Evolutionary conservation across 202 grass and related monocot species (phyloP).

Genomic region (Setaria italica): DNA sequence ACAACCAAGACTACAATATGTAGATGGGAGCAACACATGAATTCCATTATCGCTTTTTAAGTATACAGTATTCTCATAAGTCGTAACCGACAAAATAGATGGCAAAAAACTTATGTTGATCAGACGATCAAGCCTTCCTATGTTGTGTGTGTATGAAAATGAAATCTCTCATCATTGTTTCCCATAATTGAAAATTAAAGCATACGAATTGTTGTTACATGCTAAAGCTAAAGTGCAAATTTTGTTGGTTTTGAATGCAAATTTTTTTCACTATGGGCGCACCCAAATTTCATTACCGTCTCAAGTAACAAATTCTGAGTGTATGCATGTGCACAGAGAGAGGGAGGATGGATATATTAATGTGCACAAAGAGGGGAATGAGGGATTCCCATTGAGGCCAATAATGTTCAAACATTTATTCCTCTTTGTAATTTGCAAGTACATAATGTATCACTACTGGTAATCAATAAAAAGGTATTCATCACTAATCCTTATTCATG

Average conservation of each 20-base stretch:
- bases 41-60: too few relatives aligned
- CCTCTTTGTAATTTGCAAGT: background rate
- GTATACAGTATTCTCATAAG: too few relatives aligned
- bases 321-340: too few relatives aligned
- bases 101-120: background rate
- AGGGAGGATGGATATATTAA: background rate
- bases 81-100: background rate
- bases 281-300: too few relatives aligned
- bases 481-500: background rate
- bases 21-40: too few relatives aligned
- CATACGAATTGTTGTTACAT: background rate
- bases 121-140: background rate
- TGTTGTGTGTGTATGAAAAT: background rate
- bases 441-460: background rate
- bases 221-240: background rate
- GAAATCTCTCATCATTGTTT: background rate
- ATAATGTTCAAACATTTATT: background rate
- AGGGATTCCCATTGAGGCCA: background rate
- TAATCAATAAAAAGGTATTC: background rate
- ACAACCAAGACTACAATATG: too few relatives aligned
- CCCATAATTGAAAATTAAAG: background rate
- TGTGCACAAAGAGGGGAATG: background rate
- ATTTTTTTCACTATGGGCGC: background rate
- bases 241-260: background rate
- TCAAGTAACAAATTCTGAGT: too few relatives aligned